Conservation (phyloP, 163 green algal genomes). For the Trebouxia gelatinosa region DNA sequence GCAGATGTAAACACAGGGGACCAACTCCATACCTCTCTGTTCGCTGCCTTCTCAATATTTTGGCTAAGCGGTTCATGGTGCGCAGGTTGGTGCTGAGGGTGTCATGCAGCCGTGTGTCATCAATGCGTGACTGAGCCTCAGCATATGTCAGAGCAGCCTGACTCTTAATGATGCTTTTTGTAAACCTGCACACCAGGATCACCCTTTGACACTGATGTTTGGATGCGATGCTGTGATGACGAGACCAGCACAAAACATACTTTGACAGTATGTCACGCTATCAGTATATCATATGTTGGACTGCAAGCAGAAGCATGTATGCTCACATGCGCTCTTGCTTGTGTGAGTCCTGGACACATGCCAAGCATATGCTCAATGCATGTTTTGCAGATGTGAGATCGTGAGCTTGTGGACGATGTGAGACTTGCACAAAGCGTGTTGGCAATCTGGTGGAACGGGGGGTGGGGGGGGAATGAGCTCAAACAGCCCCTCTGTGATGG, state of each 20-base stretch:
- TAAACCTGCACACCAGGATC: constrained; percentile 58
- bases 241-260: not conserved
- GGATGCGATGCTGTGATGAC: not conserved
- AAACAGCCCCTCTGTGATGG: no score
- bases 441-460: no score
- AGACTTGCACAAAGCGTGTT: no score
- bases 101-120: constrained; percentile 67
- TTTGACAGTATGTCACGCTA: not conserved
- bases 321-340: no score
- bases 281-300: not conserved
- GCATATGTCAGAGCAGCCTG: constrained; percentile 87
- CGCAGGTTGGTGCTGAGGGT: constrained; percentile 61
- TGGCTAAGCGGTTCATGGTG: constrained; percentile 68
- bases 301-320: no score
- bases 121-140: constrained; percentile 89
- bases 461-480: no score
- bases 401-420: no score
- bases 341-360: no score
- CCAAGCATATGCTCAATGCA: no score
- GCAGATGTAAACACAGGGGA: no score
- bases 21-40: constrained; percentile 21
- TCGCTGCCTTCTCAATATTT: constrained; percentile 38
- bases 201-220: not conserved
- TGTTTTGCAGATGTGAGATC: no score
- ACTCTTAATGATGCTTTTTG: constrained; percentile 85